Evolutionary conservation across 331 rosid genomes (phyloP), one percentile per base, ranked within the genome.

Genomic region (Prunus yedoensis): DNA sequence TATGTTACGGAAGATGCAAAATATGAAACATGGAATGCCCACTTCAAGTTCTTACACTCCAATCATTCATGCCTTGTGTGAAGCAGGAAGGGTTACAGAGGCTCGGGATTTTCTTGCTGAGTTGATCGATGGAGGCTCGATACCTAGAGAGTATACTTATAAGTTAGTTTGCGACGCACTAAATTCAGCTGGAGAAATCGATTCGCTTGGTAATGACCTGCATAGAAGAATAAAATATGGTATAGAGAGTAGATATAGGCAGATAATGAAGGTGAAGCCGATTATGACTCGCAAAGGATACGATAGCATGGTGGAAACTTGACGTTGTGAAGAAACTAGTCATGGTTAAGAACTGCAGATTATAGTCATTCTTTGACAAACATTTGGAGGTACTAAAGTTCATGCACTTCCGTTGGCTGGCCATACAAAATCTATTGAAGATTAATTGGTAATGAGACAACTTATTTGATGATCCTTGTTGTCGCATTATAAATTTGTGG

Each of bases 81-180:
- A 90, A 75, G 90, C 73, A 7, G 94, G 95, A 49, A 91, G 87
- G 76, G 84, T 74, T 32, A 15, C 50, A 62, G 95, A 91, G 77
- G 96, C 96, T 57, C 70, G 89, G 78, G 74, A 81, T 74, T 85
- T 91, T 83, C 85, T 94, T 28, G 85, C 83, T 74, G 97, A 91
- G 89, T 61, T 89, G 85, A 88, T 90, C 66, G 86, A 89, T 69
- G 89, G 85, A 27, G 96, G 98, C 9, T 85, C 65, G 0, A 76
- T 82, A 23, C 98, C 97, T 28, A 85, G 98, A 74, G 98, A 94
- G 64, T 88, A 83, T 81, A 94, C 98, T 11, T 90, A 91, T 73
- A 84, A 68, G 53, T 68, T 91, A 67, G 89, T 94, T 61, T 85
- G 91, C 65, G 85, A 87, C 52, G 77, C 83, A 10, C 84, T 87